phyloP scores from a whole-genome alignment of 192 early-diverging fungal species.

The Entomortierella lignicola region DNA sequence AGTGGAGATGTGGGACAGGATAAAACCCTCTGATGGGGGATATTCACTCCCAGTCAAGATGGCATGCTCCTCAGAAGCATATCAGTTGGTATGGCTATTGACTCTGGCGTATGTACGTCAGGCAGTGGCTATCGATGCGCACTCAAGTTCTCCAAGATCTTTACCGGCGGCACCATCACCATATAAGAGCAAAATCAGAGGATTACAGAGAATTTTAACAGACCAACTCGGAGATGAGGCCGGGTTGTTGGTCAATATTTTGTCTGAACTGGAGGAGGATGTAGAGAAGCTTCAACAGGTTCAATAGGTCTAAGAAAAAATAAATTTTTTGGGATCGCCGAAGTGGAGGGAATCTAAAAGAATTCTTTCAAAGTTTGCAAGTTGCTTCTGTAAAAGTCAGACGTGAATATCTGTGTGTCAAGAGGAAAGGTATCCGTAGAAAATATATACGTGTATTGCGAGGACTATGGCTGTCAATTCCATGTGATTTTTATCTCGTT shows the following conservation, averaged over 20 bases:
- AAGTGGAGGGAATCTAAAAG: too few relatives aligned
- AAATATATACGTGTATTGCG: too few relatives aligned
- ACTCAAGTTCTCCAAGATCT: background rate
- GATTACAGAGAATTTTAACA: conserved; percentile 7
- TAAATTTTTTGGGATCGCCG: background rate
- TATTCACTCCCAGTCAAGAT: conserved; percentile 19
- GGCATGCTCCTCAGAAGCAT: conserved; percentile 45
- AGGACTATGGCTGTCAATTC: too few relatives aligned
- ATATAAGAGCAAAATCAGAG: background rate
- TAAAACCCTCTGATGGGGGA: background rate
- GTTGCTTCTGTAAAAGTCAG: too few relatives aligned
- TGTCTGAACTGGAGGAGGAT: conserved; percentile 29
- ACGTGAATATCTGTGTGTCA: too few relatives aligned
- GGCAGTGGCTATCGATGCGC: background rate
- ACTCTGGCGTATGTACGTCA: conserved; percentile 22
- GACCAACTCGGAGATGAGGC: conserved; percentile 12
- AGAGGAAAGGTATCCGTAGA: too few relatives aligned
- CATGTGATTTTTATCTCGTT: too few relatives aligned
- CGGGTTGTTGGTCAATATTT: conserved; percentile 26
- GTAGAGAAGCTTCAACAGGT: conserved; percentile 21
- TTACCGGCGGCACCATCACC: conserved; percentile 13
- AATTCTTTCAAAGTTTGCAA: too few relatives aligned
- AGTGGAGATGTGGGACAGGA: conserved; percentile 2
- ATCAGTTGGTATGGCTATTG: conserved; percentile 49
- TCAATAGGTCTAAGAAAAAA: background rate